Evolutionary conservation across 768 basidiomycete species (phyloP).

Genomic region (Polyporus arcularius): DNA sequence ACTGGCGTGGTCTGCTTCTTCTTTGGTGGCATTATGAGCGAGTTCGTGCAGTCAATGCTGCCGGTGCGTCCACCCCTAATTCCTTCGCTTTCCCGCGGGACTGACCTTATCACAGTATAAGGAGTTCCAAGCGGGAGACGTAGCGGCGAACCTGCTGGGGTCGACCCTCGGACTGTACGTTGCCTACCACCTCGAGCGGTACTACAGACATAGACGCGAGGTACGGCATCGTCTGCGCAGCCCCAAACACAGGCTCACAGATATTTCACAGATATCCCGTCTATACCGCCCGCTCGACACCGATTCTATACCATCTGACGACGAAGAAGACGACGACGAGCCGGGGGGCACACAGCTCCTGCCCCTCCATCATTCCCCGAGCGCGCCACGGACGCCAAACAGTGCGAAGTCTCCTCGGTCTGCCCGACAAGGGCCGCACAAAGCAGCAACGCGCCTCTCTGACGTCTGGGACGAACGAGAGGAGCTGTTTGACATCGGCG

Average conservation of each 20-base stretch:
- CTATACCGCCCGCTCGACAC: constrained; percentile 73
- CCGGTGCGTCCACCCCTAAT: constrained; percentile 47
- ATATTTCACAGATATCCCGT: constrained; percentile 59
- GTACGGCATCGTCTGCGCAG: constrained; percentile 36
- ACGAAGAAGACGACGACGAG: constrained; percentile 59
- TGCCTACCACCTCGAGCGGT: constrained; percentile 68
- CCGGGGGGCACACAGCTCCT: constrained; percentile 56
- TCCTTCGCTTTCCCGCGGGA: not conserved
- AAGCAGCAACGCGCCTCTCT: constrained; percentile 41
- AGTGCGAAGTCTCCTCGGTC: constrained; percentile 13
- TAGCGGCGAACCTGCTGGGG: constrained; percentile 80
- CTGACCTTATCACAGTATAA: constrained; percentile 51
- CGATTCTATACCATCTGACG: constrained; percentile 35
- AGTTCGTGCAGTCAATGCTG: constrained; percentile 76
- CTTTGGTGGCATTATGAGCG: constrained; percentile 79
- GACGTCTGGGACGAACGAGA: constrained; percentile 82
- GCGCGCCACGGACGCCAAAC: constrained; percentile 8
- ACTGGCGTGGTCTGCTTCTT: constrained; percentile 73
- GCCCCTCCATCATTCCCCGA: constrained; percentile 44
- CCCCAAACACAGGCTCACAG: not conserved
- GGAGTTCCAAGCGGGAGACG: constrained; percentile 70
- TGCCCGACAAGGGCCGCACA: constrained; percentile 7
- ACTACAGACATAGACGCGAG: constrained; percentile 80
- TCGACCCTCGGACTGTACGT: constrained; percentile 67
- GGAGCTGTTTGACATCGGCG: constrained; percentile 70